Base-by-base conservation (phyloP, 306 rosid species). In the Luffa acutangula region DNA sequence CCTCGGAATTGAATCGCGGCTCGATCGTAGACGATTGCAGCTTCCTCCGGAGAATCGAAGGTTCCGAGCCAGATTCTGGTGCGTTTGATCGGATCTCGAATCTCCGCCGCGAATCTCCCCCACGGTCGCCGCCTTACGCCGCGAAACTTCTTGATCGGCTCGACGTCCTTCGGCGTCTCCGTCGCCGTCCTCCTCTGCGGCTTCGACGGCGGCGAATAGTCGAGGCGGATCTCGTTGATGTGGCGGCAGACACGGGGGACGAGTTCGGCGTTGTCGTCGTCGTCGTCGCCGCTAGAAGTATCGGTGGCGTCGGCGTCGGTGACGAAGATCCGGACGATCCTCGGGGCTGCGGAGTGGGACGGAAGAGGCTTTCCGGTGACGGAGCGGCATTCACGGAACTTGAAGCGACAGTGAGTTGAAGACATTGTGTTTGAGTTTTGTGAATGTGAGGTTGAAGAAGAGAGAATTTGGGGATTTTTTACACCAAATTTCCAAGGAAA, bases 31-130 rank as follows among this genome's bases (percentile, higher is more conserved):
- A 12, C 76, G 36, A 71, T 10, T 25, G 76, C 76, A 5, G 76
- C 76, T 45, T 71, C 76, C 20, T 71, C 76, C 0, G 17, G 18
- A 4, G 76, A 18, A 45, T 71, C 76, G 9, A 9, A 71, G n/a
- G 76, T 71, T 71, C 76, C 76, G 0, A 71, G 76, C 76, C 76
- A 71, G 33, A 71, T 6, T 21, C 76, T 45, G 33, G 56, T n/a
- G 6, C 39, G 34, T 11, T 20, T 45, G 0, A 11, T n/a, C 56
- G 76, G 76, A 25, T 71, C 76, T 11, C 76, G 36, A 20, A 71
- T 71, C 56, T 71, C 76, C 20, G 76, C 76, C 6, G 76, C 76
- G 56, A 25, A 71, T 71, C 12, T 71, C 56, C 76, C 76, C 76
- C 76, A 71, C 20, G 37, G 76, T 39, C 76, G 36, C 39, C 76